A percentile compares a stretch with the other conserved stretches of the same genome.
These are phyloP conservation scores for Phanerochaete sordida DNA, from an alignment of 768 basidiomycete species.

Conservation along the genomic window DNA sequence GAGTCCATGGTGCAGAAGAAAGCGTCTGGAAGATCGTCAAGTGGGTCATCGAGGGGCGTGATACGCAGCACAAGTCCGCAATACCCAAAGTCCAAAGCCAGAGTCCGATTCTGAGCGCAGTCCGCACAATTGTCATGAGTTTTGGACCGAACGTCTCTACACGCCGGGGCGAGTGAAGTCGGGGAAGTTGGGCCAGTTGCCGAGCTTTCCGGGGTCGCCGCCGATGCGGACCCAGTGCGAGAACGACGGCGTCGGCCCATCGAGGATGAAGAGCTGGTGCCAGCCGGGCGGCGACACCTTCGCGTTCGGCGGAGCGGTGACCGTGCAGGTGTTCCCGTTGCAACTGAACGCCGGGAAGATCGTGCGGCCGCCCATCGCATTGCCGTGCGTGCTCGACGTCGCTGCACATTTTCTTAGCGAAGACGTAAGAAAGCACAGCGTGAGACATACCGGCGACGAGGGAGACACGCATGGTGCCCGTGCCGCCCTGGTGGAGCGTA, in stretches of 20 bases:
- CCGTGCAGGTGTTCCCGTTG: slow-evolving; percentile 66
- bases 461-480: slow-evolving; percentile 52
- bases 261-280: slow-evolving; percentile 73
- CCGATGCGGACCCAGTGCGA: slow-evolving; percentile 77
- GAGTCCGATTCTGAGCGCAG: not conserved
- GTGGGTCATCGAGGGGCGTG: too few species aligned
- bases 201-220: slow-evolving; percentile 67
- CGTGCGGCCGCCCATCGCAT: slow-evolving; percentile 68
- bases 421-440: not conserved
- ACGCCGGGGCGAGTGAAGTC: slow-evolving; percentile 70
- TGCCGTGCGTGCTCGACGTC: slow-evolving; percentile 74
- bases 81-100: not conserved
- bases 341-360: slow-evolving; percentile 74
- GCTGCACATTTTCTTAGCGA: slow-evolving; percentile 32
- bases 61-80: too few species aligned
- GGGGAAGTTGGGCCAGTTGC: slow-evolving; percentile 69
- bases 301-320: slow-evolving; percentile 73
- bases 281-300: slow-evolving; percentile 71
- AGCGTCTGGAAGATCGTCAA: too few species aligned
- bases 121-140: too few species aligned
- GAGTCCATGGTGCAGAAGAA: too few species aligned
- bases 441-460: slow-evolving; percentile 55
- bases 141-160: slow-evolving; percentile 21
- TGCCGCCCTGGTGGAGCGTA: slow-evolving; percentile 36
- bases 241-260: slow-evolving; percentile 75